These are phyloP conservation scores for Astragalus membranaceus DNA, from an alignment of 306 rosid species.

Conservation along the genomic window DNA sequence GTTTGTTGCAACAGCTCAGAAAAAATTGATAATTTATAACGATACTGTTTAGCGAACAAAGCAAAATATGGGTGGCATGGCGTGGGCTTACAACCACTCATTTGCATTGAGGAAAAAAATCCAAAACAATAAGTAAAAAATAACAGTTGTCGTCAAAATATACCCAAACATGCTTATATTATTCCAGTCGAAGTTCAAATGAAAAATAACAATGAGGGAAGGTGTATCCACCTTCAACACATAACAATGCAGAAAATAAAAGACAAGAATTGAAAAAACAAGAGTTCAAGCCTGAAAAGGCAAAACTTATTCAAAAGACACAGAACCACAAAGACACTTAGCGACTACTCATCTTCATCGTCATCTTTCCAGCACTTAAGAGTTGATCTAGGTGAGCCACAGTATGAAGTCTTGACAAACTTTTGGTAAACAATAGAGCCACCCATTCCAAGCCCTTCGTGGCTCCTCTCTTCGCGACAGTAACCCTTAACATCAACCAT, in stretches of 20 bases:
- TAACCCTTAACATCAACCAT: constrained; percentile 49
- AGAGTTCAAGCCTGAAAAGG: neutral
- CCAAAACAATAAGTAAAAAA: too few species aligned
- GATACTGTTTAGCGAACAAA: too few species aligned
- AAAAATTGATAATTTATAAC: too few species aligned
- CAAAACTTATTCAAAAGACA: neutral
- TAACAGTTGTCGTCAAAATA: neutral
- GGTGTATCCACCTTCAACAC: neutral
- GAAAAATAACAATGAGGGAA: neutral
- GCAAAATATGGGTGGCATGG: too few species aligned
- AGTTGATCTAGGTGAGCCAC: constrained; percentile 64
- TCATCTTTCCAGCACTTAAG: constrained; percentile 69
- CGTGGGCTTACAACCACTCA: too few species aligned
- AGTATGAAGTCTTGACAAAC: constrained; percentile 27
- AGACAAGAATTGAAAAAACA: neutral
- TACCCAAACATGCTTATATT: constrained; percentile 6
- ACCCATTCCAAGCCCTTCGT: constrained; percentile 49
- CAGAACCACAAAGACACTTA: neutral
- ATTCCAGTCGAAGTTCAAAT: neutral
- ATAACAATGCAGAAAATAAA: neutral
- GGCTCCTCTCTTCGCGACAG: constrained; percentile 47
- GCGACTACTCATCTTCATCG: constrained; percentile 45
- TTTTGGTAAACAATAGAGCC: constrained; percentile 51
- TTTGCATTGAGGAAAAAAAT: too few species aligned
- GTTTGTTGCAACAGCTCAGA: too few species aligned